A percentile compares a stretch with the other conserved stretches of the same genome.
phyloP scores from a whole-genome alignment of 202 grass and related monocot species.

The Brachypodium distachyon region DNA sequence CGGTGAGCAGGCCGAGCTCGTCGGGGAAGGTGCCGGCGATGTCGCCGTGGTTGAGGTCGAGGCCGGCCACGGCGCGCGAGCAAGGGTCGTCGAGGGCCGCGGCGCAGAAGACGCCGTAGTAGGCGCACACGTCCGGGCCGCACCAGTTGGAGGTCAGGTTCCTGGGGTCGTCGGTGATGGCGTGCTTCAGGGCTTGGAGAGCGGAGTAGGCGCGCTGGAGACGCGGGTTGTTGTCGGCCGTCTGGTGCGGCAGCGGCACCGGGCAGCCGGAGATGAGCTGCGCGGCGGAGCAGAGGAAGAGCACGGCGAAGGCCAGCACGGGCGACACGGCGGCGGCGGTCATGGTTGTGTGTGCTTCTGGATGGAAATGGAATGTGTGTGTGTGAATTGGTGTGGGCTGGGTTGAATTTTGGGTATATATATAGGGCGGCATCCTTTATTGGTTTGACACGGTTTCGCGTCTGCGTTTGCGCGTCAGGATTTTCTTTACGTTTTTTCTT shows the following conservation, averaged over 20 bases:
- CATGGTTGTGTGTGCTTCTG: background rate
- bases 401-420: slow-evolving; percentile 7
- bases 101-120: slow-evolving; percentile 78
- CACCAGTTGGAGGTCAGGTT: slow-evolving; percentile 49
- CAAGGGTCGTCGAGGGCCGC: slow-evolving; percentile 43
- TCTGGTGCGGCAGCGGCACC: slow-evolving; percentile 10
- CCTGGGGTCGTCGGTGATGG: slow-evolving; percentile 74
- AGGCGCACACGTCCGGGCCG: slow-evolving; percentile 72
- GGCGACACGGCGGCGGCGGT: background rate
- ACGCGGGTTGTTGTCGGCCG: slow-evolving; percentile 50
- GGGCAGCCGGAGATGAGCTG: background rate
- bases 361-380: background rate
- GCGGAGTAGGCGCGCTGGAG: slow-evolving; percentile 68
- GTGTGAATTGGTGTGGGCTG: background rate
- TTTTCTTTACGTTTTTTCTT: too few species aligned
- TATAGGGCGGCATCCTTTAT: slow-evolving; percentile 20
- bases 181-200: slow-evolving; percentile 53
- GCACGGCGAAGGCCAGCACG: slow-evolving; percentile 3
- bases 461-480: background rate
- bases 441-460: slow-evolving; percentile 7
- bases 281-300: slow-evolving; percentile 19
- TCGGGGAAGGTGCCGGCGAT: slow-evolving; percentile 43
- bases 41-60: slow-evolving; percentile 72
- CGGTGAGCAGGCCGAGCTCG: slow-evolving; percentile 74
- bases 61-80: slow-evolving; percentile 40